Evolutionary conservation across 2,329 filamentous ascomycete species (phyloP).

Genomic region (Alternaria brassicae): DNA sequence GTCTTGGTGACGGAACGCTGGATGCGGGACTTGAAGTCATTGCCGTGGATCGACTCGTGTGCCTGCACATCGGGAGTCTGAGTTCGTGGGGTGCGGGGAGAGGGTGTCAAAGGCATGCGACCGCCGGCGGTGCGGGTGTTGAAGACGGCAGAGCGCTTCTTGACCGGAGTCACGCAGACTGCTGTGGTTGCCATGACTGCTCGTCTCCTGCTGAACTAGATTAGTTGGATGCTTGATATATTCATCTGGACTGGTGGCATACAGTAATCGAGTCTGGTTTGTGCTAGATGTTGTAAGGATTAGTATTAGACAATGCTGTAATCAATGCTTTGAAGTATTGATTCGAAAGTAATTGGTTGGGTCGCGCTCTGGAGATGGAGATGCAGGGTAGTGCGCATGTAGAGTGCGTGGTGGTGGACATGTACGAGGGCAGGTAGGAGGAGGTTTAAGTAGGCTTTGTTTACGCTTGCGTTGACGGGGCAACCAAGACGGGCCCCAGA

Average conservation of each 20-base stretch:
- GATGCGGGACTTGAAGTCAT: conserved; percentile 80
- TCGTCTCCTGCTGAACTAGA: conserved; percentile 26
- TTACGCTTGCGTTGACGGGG: conserved; percentile 44
- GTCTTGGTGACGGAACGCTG: conserved; percentile 71
- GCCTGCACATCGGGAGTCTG: conserved; percentile 55
- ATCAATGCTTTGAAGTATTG: conserved; percentile 51
- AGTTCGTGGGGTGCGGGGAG: conserved; percentile 70
- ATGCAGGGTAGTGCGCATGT: conserved; percentile 23
- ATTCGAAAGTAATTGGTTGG: conserved; percentile 41
- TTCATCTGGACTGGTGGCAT: conserved; percentile 18
- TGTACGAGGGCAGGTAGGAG: conserved; percentile 28
- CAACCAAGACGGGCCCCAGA: conserved; percentile 29
- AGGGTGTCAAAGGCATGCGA: conserved; percentile 92
- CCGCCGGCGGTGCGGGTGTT: conserved; percentile 91
- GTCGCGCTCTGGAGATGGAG: conserved; percentile 23
- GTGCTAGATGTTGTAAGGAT: conserved; percentile 44
- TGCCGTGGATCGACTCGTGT: conserved; percentile 74
- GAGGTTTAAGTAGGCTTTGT: conserved; percentile 47
- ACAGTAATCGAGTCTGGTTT: conserved; percentile 39
- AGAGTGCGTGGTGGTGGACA: conserved; percentile 28
- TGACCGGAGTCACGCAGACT: conserved; percentile 83
- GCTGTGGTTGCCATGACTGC: conserved; percentile 78
- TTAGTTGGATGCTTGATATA: conserved; percentile 27
- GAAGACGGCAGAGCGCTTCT: conserved; percentile 94
- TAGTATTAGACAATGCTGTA: conserved; percentile 51